Percentiles rank a stretch among this genome's conserved stretches.
These are phyloP conservation scores for Ambrosiella cleistominuta DNA, from an alignment of 2,329 filamentous ascomycete genomes.

Conservation along the genomic window DNA sequence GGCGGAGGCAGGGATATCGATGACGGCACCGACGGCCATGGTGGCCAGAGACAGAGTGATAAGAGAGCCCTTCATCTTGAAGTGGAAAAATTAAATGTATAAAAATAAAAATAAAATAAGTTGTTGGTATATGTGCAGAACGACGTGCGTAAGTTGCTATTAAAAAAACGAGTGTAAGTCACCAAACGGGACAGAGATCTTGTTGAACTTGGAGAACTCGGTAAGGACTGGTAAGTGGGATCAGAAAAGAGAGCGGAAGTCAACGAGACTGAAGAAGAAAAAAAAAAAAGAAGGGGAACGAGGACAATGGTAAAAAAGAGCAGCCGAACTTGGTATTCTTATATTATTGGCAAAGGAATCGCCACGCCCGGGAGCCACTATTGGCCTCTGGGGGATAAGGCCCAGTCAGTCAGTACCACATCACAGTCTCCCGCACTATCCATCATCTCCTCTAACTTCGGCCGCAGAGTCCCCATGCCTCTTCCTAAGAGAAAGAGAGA, in stretches of 20 bases:
- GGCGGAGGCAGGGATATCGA: constrained; percentile 3
- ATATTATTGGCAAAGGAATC: background rate
- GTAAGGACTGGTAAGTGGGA: constrained; percentile 9
- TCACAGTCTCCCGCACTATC: too few relatives aligned
- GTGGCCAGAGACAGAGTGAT: constrained; percentile 12
- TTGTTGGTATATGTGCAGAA: constrained; percentile 6
- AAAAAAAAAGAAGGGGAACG: background rate
- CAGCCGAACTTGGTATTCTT: background rate
- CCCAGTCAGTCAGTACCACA: background rate
- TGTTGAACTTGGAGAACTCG: constrained; percentile 9
- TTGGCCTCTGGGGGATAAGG: background rate
- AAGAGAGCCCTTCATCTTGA: constrained; percentile 13
- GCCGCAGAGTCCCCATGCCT: too few relatives aligned
- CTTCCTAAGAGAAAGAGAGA: background rate
- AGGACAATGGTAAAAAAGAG: background rate
- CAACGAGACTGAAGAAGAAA: constrained; percentile 10
- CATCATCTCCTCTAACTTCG: too few relatives aligned
- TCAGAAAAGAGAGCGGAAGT: constrained; percentile 6
- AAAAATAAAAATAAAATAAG: constrained; percentile 2
- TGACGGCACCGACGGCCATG: constrained; percentile 8
- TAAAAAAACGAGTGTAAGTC: constrained; percentile 10
- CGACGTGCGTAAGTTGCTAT: background rate
- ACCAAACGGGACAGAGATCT: constrained; percentile 6
- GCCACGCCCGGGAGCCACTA: background rate
- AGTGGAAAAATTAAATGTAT: background rate